A percentile compares a stretch with the other conserved stretches of the same genome.
Evolutionary conservation across 306 rosid species (phyloP).

Genomic region (Quercus berberidifolia): DNA sequence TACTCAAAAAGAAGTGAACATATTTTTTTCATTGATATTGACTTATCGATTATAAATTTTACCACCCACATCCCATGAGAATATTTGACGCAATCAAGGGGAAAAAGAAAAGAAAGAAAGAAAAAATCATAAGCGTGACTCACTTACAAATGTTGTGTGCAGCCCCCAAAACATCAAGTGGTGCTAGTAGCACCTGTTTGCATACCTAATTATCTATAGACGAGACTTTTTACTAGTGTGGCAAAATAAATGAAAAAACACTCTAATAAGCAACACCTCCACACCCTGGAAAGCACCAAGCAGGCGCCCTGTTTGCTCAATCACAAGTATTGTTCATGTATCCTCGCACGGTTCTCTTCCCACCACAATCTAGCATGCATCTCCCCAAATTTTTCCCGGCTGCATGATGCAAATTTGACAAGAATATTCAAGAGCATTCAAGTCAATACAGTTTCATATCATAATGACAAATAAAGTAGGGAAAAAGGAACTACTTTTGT

Average conservation of each 20-base stretch:
- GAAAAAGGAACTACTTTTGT: not conserved
- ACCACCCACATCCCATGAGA: constrained; percentile 46
- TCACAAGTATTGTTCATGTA: constrained; percentile 90
- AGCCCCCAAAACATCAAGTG: constrained; percentile 39
- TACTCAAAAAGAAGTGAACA: constrained; percentile 7
- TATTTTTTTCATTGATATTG: constrained; percentile 31
- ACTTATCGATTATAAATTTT: constrained; percentile 35
- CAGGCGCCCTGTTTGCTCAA: constrained; percentile 17
- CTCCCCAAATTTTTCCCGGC: constrained; percentile 97
- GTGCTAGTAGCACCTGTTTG: constrained; percentile 43
- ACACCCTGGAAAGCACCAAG: constrained; percentile 29
- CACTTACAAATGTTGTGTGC: constrained; percentile 21
- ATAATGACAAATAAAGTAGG: constrained; percentile 4
- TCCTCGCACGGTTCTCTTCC: constrained; percentile 96
- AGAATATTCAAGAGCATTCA: constrained; percentile 10
- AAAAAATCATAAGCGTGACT: constrained; percentile 18
- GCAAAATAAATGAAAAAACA: constrained; percentile 38
- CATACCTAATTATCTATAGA: constrained; percentile 38
- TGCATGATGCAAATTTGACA: constrained; percentile 26
- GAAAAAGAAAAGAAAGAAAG: not conserved
- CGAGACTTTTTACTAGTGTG: constrained; percentile 47
- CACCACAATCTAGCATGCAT: constrained; percentile 97
- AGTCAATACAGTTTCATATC: constrained; percentile 14
- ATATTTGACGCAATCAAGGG: constrained; percentile 24
- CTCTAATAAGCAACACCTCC: constrained; percentile 41